These are phyloP conservation scores for Voacanga thouarsii DNA, from an alignment of 257 asterid species.

Conservation along the genomic window DNA sequence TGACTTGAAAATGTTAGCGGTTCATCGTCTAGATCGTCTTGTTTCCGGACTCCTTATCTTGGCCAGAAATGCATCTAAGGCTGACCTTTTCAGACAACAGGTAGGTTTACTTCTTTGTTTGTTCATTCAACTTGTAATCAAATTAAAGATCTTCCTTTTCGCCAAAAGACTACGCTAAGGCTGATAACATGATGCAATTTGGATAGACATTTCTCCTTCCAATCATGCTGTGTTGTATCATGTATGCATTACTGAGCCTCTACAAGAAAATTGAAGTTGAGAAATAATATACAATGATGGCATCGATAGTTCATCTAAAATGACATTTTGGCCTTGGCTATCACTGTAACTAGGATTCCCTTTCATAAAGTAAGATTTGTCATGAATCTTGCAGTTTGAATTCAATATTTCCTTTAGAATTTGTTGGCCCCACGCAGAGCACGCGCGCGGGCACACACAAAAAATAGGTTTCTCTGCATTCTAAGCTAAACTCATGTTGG, in stretches of 20 bases:
- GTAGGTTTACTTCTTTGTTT: slow-evolving; percentile 29
- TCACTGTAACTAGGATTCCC: background rate
- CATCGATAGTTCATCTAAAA: background rate
- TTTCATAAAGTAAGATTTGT: background rate
- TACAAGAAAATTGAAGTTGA: background rate
- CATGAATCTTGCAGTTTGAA: background rate
- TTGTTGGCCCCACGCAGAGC: background rate
- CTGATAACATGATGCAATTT: background rate
- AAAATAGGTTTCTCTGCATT: background rate
- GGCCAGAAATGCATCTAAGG: slow-evolving; percentile 84
- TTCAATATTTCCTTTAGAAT: background rate
- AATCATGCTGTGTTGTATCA: background rate
- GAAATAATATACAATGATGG: background rate
- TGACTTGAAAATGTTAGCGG: slow-evolving; percentile 56
- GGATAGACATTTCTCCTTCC: background rate
- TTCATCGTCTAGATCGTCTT: slow-evolving; percentile 93
- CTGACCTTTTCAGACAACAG: slow-evolving; percentile 91
- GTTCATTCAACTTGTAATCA: slow-evolving; percentile 4
- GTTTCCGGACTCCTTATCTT: slow-evolving; percentile 97
- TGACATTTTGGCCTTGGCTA: background rate
- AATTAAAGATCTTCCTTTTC: slow-evolving; percentile 2
- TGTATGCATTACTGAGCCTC: background rate
- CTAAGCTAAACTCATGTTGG: background rate
- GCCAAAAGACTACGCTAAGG: background rate
- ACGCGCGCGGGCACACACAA: too few relatives aligned